Evolutionary conservation across 2,329 filamentous ascomycete genomes (phyloP), one percentile per base, ranked within the genome.

Genomic region (Neonectria hederae): DNA sequence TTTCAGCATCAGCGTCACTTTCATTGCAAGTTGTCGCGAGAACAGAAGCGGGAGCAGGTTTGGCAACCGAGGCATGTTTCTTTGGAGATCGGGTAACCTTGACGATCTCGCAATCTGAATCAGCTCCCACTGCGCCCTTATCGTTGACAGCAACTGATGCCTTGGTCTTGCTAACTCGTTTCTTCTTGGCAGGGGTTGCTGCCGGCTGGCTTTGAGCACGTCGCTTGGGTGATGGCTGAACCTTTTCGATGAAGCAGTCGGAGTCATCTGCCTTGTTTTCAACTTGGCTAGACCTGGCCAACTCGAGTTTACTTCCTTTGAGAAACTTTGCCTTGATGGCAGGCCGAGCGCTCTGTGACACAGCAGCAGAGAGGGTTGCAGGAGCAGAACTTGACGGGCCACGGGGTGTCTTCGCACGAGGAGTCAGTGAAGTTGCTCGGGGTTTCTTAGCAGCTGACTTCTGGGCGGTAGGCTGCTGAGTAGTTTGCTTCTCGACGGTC

Each of bases 181-280:
- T 63, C 59, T 66, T 72, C 55, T 72, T 72, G 28, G 24, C 26
- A 3, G 53, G 56, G 4, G 46, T 40, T 9, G 62, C 35, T 22
- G 56, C 59, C 8, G 46, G 46, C 9, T 59, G 19, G 8, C 11
- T 26, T 6, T 52, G 57, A 3, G 22, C 35, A 9, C 51, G 63
- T 53, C 53, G 67, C 51, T 63, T 67, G 6, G 66, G 62, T 21
- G 63, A 59, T 22, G 58, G 46, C n/a, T 43, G 19, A n/a, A 54
- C 57, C n/a, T 65, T 71, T 42, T 69, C 68, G n/a, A 65, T 66
- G 8, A 68, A 30, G 40, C 66, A 66, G 28, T 73, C 72, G 1
- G 67, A 66, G 13, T 63, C 64, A 19, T 70, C 52, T 3, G 40
- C 54, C 2, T 40, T 22, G 9, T 49, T 40, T 13, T 9, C 22